Conservation (phyloP, 164 flowering plant genomes). For the Stephania cephalantha region DNA sequence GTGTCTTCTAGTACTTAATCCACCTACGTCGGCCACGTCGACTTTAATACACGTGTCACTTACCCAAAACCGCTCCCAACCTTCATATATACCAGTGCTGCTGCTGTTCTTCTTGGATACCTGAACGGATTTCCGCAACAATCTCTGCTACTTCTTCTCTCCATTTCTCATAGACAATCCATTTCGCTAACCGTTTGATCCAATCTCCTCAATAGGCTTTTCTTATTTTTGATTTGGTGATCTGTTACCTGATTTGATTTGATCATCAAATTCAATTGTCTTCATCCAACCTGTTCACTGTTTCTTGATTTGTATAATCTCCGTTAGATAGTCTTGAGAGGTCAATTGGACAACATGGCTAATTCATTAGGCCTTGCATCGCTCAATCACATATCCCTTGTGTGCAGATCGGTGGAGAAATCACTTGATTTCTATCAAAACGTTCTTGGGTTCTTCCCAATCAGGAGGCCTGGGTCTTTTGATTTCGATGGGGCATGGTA, state of each 20-base stretch:
- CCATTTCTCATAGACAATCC: neutral
- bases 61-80: neutral
- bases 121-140: neutral
- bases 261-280: neutral
- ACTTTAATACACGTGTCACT: neutral
- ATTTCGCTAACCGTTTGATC: neutral
- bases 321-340: neutral
- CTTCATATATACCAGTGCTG: neutral
- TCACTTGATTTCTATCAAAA: conserved; percentile 57
- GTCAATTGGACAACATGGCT: neutral
- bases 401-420: conserved; percentile 57
- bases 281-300: neutral
- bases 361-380: conserved; percentile 56
- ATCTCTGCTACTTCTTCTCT: neutral
- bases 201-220: neutral
- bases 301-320: neutral
- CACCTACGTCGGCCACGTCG: neutral
- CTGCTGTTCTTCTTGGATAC: neutral
- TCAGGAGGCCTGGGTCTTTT: conserved; percentile 74
- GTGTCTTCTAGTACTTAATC: neutral
- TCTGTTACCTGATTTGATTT: neutral
- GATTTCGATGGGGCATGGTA: conserved; percentile 86
- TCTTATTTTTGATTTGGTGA: neutral
- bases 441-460: conserved; percentile 64
- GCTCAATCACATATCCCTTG: conserved; percentile 66